A percentile compares a stretch with the other conserved stretches of the same genome.
phyloP scores from a whole-genome alignment of 169 alveolate species.

The Cyclospora cayetanensis region DNA sequence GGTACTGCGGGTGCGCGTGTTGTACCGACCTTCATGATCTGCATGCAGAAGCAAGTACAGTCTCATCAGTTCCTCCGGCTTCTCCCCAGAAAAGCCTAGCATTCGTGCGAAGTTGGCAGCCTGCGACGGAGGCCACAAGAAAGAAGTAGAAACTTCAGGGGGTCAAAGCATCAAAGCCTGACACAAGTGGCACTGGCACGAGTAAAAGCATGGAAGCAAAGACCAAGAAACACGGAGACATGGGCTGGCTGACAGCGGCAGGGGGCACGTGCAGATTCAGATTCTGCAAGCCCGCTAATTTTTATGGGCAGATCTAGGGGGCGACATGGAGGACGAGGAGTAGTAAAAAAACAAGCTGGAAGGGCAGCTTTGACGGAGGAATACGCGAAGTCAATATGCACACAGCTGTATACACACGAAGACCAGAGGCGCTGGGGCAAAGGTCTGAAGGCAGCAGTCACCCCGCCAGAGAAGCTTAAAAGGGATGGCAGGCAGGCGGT shows the following conservation, averaged over 20 bases:
- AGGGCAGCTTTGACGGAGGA: too few species aligned
- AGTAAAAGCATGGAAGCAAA: too few species aligned
- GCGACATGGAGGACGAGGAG: too few species aligned
- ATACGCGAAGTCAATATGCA: background rate
- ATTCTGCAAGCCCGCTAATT: too few species aligned
- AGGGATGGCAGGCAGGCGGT: background rate
- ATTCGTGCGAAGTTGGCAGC: conserved; percentile 82
- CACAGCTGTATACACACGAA: background rate
- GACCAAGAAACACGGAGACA: too few species aligned
- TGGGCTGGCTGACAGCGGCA: too few species aligned
- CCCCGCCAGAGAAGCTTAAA: background rate
- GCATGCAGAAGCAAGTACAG: conserved; percentile 86
- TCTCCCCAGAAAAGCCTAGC: conserved; percentile 82
- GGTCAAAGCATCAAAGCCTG: background rate
- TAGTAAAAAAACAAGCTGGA: too few species aligned
- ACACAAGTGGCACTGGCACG: background rate
- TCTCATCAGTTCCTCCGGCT: conserved; percentile 77
- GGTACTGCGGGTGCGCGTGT: background rate
- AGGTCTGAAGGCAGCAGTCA: background rate
- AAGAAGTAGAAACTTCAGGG: background rate
- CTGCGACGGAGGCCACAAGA: background rate
- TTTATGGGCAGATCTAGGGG: too few species aligned
- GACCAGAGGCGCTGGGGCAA: background rate
- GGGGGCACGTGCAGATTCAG: too few species aligned
- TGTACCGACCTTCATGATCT: conserved; percentile 88